Base-by-base conservation (phyloP, 331 rosid species). In the Cydonia oblonga region DNA sequence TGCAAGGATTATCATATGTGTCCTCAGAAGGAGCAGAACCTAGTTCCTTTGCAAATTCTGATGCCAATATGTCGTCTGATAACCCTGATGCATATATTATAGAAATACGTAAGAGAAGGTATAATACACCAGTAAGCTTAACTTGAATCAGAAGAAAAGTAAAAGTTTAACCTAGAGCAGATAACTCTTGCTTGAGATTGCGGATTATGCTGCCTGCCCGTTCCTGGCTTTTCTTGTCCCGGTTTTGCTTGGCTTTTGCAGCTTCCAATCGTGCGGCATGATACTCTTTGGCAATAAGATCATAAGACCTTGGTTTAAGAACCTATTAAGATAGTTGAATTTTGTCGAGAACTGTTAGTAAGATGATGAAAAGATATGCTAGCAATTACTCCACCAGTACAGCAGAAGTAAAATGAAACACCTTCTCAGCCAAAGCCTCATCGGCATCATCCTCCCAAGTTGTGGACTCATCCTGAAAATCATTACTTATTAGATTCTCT, bases 241-340 rank as follows among this genome's bases (percentile, higher is more conserved):
- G 28, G 51, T 85, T 82, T 75, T 81, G 90, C 86, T 93, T 93
- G 6, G 97, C 98, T 76, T 81, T 78, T 52, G 85, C 69, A 66
- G 96, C 98, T 76, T 91, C 96, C 76, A 89, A 71, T 78, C 98
- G 87, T 75, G 97, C 95, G 82, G 85, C 89, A 64, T 75, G 86
- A 74, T 90, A 91, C 80, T 91, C 97, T 66, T 84, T 72, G 57
- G 95, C 91, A 75, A 93, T 89, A 66, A 87, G 88, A 72, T 89
- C 96, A 71, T 89, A 87, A 68, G 95, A 72, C 80, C 96, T 89
- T 42, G 86, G 88, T 79, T 83, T 81, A 76, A 74, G 6, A 71
- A 68, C 82, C 96, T 92, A 80, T 78, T 44, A 75, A 64, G 40
- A 76, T 64, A 51, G 26, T 80, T 68, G 59, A 84, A 33, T 5